Percentiles rank a stretch among this genome's conserved stretches.
Evolutionary conservation across 495 filamentous ascomycete species (phyloP).

Genomic region (Aspergillus sclerotioniger): DNA sequence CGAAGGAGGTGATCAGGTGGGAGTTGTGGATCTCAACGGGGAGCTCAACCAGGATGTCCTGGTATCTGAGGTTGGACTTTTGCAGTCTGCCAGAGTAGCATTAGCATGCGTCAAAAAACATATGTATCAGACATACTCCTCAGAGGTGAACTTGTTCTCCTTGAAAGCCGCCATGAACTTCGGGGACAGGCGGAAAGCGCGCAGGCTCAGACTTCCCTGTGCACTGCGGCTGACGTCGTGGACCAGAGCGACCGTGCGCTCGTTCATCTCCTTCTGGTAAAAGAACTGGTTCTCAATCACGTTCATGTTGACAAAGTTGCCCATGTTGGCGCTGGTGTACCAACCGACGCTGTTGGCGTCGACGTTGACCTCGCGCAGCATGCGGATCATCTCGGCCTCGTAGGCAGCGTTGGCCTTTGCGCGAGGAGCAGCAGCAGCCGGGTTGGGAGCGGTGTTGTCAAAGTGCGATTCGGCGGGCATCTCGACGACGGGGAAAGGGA

Average conservation of each 20-base stretch:
- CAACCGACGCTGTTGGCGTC: constrained; percentile 97
- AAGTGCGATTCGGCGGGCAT: constrained; percentile 74
- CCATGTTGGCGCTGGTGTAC: constrained; percentile 98
- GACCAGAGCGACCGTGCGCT: constrained; percentile 88
- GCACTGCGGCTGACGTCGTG: constrained; percentile 93
- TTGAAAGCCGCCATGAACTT: constrained; percentile 91
- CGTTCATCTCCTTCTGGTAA: constrained; percentile 92
- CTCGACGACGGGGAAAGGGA: constrained; percentile 89
- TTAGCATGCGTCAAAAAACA: background rate
- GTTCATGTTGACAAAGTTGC: constrained; percentile 92
- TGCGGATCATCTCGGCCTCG: constrained; percentile 96
- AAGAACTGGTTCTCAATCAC: constrained; percentile 98
- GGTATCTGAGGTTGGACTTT: constrained; percentile 88
- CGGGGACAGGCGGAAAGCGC: constrained; percentile 85
- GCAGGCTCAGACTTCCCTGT: constrained; percentile 83
- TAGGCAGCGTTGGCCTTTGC: constrained; percentile 86
- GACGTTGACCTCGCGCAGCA: constrained; percentile 93
- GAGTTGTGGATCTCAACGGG: constrained; percentile 95
- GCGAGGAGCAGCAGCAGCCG: constrained; percentile 84
- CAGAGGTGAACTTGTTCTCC: constrained; percentile 94
- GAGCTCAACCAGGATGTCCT: constrained; percentile 89
- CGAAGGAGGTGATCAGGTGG: constrained; percentile 89
- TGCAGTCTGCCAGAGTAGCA: no score
- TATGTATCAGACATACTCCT: constrained; percentile 60
- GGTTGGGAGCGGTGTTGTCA: constrained; percentile 68